Evolutionary conservation across 148 eudicot genomes (phyloP), one percentile per base, ranked within the genome.

Genomic region (Chenopodium berlandieri): DNA sequence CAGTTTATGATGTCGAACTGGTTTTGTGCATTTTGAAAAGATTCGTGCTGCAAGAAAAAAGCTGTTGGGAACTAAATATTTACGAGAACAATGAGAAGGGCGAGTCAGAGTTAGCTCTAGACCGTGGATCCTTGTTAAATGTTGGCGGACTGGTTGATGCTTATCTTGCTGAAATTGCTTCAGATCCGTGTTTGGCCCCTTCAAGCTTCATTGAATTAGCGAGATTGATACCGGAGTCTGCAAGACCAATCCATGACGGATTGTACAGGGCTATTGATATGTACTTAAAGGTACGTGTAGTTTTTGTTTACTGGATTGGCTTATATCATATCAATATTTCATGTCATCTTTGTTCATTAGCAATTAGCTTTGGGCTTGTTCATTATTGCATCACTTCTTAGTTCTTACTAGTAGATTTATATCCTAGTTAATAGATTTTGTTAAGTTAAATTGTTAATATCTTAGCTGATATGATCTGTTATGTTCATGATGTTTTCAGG

Each of bases 201-300:
- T 79, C 90, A 20, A 85, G 86, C 82, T 92, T 94, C 63, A 32
- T 88, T 78, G 82, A 85, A 37, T 74, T 94, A 71, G 77, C 94
- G 11, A 84, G 82, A 83, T 86, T 88, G 72, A 81, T 92, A 82
- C 98, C 98, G 0, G 91, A 90, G 50, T 78, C 85, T 23, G 93
- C 94, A 37, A 91, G 97, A 80, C 94, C 94, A 46, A 90, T 89
- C 80, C 97, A 94, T 72, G 94, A 94, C 83, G 94, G 89, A n/a
- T 75, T 94, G 54, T 94, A 94, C 75, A 76, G 85, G 73, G 97
- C 94, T 40, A 84, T 94, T 71, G 93, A 94, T 81, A 84, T 89
- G 82, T 94, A 86, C 83, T 81, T 94, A 80, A 91, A 94, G 97
- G 97, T 91, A 76, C 0, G 85, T 27, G 22, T 50, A 50, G 0